Percentiles rank a stretch among this genome's conserved stretches.
phyloP scores from a whole-genome alignment of 148 eudicot genomes.

The Suaeda aralocaspica region DNA sequence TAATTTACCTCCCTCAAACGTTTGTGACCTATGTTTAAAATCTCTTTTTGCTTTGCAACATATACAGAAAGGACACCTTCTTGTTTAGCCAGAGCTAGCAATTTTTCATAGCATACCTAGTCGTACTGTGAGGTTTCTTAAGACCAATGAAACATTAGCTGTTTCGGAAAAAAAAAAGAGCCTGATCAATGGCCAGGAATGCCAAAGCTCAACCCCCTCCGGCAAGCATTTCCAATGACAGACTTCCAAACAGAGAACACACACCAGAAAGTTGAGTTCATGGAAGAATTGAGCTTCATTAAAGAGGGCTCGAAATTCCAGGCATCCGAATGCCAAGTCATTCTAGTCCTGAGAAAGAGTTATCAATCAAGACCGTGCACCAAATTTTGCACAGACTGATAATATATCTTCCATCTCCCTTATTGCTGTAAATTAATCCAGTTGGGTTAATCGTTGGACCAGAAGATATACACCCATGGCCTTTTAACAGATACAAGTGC shows the following conservation, averaged over 20 bases:
- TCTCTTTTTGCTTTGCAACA: slow-evolving; percentile 47
- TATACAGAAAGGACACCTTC: slow-evolving; percentile 38
- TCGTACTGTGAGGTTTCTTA: slow-evolving; percentile 78
- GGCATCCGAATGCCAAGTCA: slow-evolving; percentile 42
- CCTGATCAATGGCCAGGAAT: slow-evolving; percentile 58
- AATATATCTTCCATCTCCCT: slow-evolving; percentile 64
- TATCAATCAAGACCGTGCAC: slow-evolving; percentile 81
- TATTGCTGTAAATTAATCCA: slow-evolving; percentile 72
- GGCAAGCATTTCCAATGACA: slow-evolving; percentile 76
- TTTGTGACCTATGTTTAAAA: slow-evolving; percentile 51
- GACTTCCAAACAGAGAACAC: slow-evolving; percentile 76
- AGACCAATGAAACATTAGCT: slow-evolving; percentile 59
- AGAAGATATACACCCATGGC: slow-evolving; percentile 88
- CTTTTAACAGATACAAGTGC: slow-evolving; percentile 48
- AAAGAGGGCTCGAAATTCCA: slow-evolving; percentile 72
- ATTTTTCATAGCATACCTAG: slow-evolving; percentile 71
- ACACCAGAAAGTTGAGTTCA: slow-evolving; percentile 51
- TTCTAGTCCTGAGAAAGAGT: slow-evolving; percentile 80
- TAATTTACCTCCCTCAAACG: slow-evolving; percentile 65
- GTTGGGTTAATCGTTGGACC: slow-evolving; percentile 92
- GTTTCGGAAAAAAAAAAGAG: slow-evolving; percentile 48
- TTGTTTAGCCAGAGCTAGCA: slow-evolving; percentile 64
- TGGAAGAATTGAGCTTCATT: slow-evolving; percentile 39
- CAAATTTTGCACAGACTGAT: slow-evolving; percentile 69
- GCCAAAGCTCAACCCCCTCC: slow-evolving; percentile 88